Evolutionary conservation across 2,329 filamentous ascomycete species (phyloP), one percentile per base, ranked within the genome.

Genomic region (Xylariaceae sp.): DNA sequence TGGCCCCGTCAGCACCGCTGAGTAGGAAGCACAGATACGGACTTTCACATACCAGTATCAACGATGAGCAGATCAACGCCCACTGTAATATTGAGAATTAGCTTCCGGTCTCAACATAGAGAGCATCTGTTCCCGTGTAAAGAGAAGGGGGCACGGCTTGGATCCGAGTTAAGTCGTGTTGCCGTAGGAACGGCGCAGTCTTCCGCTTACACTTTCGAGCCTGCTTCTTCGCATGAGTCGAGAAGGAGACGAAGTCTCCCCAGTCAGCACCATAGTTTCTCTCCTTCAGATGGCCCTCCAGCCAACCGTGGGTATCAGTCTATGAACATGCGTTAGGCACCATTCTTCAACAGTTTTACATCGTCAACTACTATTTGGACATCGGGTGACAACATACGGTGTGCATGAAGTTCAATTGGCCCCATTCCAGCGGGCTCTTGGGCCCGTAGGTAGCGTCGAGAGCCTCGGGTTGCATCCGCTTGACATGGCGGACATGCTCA

Each of bases 231-330:
- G 87, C 85, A 62, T 79, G 79, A 53, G 77, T 78, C 10, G 80
- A 77, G 67, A 87, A 87, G 57, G 80, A 80, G 48, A 83, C 82
- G 69, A 82, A 86, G 69, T 88, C 85, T 23, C 85, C 85, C 82
- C 84, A 87, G 67, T 88, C 85, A 1, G 83, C 84, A 47, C 84
- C 83, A 61, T 86, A 87, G 66, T 85, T 86, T 65, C 78, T 75
- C 71, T 87, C 82, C 65, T 85, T 84, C 62, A 86, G 69, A 67
- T 85, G 81, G 2, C 82, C 81, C 65, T 82, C 80, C 15, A 86
- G 75, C 83, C 83, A 84, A 17, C 82, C 82, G 30, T 85, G 82
- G 0, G 82, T 84, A 62, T 86, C 83, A 2, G 82, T 85, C 75
- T 51, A 51, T 30, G 15, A 5, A 8, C n/a, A n/a, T 17, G 15